These are phyloP conservation scores for Aspergillus cejpii DNA, from an alignment of 2,329 filamentous ascomycete species.

Conservation along the genomic window DNA sequence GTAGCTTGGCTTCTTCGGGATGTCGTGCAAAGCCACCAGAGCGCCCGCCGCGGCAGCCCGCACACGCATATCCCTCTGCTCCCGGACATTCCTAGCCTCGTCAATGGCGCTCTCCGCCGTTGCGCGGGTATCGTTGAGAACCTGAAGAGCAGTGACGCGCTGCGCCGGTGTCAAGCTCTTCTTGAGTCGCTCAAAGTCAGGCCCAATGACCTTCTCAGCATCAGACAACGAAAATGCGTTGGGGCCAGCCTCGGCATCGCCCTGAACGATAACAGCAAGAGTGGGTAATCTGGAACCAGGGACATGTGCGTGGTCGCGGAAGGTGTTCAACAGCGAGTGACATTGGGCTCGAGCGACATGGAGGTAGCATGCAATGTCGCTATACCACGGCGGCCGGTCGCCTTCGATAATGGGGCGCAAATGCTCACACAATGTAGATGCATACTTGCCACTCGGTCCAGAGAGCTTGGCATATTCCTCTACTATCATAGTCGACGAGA, in stretches of 20 bases:
- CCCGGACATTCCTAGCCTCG: slow-evolving; percentile 72
- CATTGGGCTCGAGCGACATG: slow-evolving; percentile 88
- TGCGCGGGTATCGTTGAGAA: slow-evolving; percentile 68
- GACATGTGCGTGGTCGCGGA: slow-evolving; percentile 83
- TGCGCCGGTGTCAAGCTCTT: slow-evolving; percentile 84
- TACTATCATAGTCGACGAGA: slow-evolving; percentile 73
- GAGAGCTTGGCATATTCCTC: slow-evolving; percentile 72
- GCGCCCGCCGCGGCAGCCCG: slow-evolving; percentile 80
- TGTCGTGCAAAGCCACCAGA: slow-evolving; percentile 73
- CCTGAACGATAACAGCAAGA: slow-evolving; percentile 86
- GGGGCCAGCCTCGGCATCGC: slow-evolving; percentile 82
- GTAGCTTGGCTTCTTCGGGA: slow-evolving; percentile 88
- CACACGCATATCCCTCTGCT: slow-evolving; percentile 75
- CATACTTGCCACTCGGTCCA: slow-evolving; percentile 30
- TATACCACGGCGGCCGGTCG: slow-evolving; percentile 74
- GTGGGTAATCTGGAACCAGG: slow-evolving; percentile 66
- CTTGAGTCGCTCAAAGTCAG: slow-evolving; percentile 83
- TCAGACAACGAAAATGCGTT: slow-evolving; percentile 83
- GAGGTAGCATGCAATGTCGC: slow-evolving; percentile 82
- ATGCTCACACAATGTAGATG: slow-evolving; percentile 44
- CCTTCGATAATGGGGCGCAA: slow-evolving; percentile 72
- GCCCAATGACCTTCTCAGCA: slow-evolving; percentile 76
- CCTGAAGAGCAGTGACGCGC: slow-evolving; percentile 72
- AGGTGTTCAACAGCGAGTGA: slow-evolving; percentile 80
- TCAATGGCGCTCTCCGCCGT: slow-evolving; percentile 66